Evolutionary conservation across 306 rosid species (phyloP), one percentile per base, ranked within the genome.

Genomic region (Cyamopsis tetragonoloba): DNA sequence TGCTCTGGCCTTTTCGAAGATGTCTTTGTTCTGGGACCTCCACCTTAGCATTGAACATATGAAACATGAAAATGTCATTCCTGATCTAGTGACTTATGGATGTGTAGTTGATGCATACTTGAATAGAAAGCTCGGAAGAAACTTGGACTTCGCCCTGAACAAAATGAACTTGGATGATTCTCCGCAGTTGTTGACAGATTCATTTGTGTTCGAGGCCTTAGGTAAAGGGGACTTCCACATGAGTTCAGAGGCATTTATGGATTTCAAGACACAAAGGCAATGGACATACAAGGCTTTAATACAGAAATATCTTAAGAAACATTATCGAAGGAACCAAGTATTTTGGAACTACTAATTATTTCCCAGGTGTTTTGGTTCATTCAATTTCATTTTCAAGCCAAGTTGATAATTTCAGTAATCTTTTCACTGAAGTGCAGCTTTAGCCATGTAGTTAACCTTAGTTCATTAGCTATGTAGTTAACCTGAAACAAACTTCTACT

Each of bases 11-110:
- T 93, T 89, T 78, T 89, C 98, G n/a, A 89, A 84, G 74, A 93
- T 93, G 98, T 80, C 80, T 56, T 48, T 93, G 66, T 74, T 89
- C 50, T 93, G 98, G 98, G 98, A 89, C 78, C 91, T 93, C 42
- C 97, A 93, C 80, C 96, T 93, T 67, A 86, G 89, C 72, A 78
- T 93, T 48, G 95, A 93, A 41, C 98, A 93, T 73, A 93, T 93
- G 97, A 77, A 62, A 13, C 81, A 76, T 49, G 86, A 76, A 77
- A 73, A 72, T 13, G 79, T 93, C 14, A 66, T 70, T 73, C 98
- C 98, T 44, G 98, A 89, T 77, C 61, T 93, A 34, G 96, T 93
- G 57, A 89, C 95, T 54, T 86, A 75, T 80, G 98, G 98, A n/a
- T 89, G 97, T 79, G 73, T 93, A 47, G 86, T 93, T 62, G 96